Conservation (phyloP, 148 eudicot genomes). For the Limonium bicolor region DNA sequence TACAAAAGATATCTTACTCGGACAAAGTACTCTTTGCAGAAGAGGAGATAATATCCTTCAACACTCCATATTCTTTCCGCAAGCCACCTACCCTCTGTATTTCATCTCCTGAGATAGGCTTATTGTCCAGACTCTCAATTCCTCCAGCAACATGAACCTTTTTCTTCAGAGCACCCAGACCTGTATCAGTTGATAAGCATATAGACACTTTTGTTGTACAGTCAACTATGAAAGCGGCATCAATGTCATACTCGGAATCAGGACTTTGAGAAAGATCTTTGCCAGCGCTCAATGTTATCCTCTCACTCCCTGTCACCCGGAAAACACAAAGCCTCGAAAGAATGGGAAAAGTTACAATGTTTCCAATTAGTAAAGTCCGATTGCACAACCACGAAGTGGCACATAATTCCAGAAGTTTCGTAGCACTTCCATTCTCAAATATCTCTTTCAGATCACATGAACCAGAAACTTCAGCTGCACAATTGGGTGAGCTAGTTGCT, state of each 20-base stretch:
- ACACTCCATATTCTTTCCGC: conserved; percentile 48
- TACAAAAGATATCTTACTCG: conserved; percentile 28
- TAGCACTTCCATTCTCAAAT: conserved; percentile 39
- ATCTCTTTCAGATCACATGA: conserved; percentile 35
- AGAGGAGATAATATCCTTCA: conserved; percentile 54
- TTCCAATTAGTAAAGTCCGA: conserved; percentile 50
- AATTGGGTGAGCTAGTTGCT: conserved; percentile 11
- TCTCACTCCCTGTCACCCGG: conserved; percentile 39
- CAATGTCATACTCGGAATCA: conserved; percentile 12
- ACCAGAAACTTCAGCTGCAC: conserved; percentile 11
- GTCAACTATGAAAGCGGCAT: conserved; percentile 34
- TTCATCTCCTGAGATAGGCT: conserved; percentile 15
- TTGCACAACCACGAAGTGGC: conserved; percentile 40
- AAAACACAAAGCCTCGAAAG: conserved; percentile 45
- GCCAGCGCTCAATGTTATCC: conserved; percentile 17
- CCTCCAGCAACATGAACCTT: conserved; percentile 10
- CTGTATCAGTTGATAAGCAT: conserved; percentile 16
- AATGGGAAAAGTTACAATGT: conserved; percentile 52
- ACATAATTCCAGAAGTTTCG: conserved; percentile 45
- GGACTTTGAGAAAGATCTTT: conserved; percentile 5
- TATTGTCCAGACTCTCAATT: conserved; percentile 10
- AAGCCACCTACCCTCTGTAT: conserved; percentile 50
- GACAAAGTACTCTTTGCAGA: conserved; percentile 37
- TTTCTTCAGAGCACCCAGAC: conserved; percentile 11
- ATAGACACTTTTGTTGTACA: conserved; percentile 43